Evolutionary conservation across 768 basidiomycete species (phyloP), one percentile per base, ranked within the genome.

Genomic region (Amanita phalloides): DNA sequence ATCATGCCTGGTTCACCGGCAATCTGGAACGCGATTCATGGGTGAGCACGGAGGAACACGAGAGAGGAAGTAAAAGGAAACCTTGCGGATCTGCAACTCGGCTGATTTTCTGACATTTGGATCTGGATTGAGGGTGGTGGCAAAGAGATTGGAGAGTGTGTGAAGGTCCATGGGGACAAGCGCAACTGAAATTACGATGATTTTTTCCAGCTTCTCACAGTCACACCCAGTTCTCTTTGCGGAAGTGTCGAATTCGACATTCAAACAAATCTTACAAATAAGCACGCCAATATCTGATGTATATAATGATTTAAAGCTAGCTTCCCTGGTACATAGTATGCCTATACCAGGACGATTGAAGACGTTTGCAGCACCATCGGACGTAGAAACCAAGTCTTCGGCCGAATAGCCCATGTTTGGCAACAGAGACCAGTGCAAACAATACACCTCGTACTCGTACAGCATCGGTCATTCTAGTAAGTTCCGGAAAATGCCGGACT

Each of bases 71-170:
- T 6, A n/a, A 28, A 17, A 10, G 35, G 56, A 42, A 58, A 89
- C 91, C 76, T 86, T 90, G 59, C 88, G 82, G 61, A 95, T 87
- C 65, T 93, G 80, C 28, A 93, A 78, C 66, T 95, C 91, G 42
- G 83, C 86, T 35, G 86, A 72, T 62, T 89, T 89, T 58, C 90
- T 83, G 54, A 85, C 78, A 71, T 92, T 92, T 48, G 90, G 88
- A 68, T 95, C 87, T 5, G 85, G 75, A 61, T 77, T 87, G 68
- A 81, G 84, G 6, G 89, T 90, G 30, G 84, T 82, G 5, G 86
- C 75, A 61, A 92, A 91, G 46, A 92, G 80, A 58, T 79, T 77
- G 6, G 86, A 83, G 51, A 92, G 72, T 11, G 80, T 77, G 63
- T 84, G 82, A 45, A 86, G 71, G 66, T 89, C 86, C 86, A 88